phyloP scores from a whole-genome alignment of 2,329 filamentous ascomycete genomes.

The Neurospora sp. region DNA sequence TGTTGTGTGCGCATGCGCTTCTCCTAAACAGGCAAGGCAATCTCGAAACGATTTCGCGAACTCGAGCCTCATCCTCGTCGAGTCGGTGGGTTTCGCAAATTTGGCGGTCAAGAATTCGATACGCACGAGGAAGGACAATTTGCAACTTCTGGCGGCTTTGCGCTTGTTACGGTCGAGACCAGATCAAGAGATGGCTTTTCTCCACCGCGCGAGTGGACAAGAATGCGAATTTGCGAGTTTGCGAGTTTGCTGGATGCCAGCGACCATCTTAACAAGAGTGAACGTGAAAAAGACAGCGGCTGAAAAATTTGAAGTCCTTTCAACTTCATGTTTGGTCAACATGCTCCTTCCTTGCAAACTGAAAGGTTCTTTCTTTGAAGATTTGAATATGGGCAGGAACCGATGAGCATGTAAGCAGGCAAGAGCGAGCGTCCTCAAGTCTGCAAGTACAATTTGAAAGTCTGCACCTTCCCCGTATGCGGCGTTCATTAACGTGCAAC shows the following conservation, averaged over 20 bases:
- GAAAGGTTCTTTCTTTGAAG: not conserved
- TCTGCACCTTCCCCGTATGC: not conserved
- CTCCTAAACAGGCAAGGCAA: not conserved
- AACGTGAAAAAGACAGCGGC: not conserved
- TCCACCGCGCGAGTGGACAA: not conserved
- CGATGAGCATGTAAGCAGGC: not conserved
- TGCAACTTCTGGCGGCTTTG: not conserved
- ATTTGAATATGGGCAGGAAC: not conserved
- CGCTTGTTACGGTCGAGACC: not conserved
- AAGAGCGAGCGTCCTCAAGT: not conserved
- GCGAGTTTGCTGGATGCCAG: not conserved
- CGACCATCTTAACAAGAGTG: not conserved
- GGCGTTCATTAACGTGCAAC: not conserved
- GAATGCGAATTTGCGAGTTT: not conserved
- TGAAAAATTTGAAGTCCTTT: too few species aligned
- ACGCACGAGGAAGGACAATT: not conserved
- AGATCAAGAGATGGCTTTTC: not conserved
- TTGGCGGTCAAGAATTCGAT: not conserved
- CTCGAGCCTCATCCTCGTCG: not conserved
- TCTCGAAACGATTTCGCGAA: not conserved
- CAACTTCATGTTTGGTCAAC: not conserved
- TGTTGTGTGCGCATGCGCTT: not conserved
- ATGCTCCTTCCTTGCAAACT: not conserved
- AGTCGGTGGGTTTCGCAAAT: not conserved
- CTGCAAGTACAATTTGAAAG: not conserved